phyloP scores from a whole-genome alignment of 148 eudicot genomes.

The Silene conica region DNA sequence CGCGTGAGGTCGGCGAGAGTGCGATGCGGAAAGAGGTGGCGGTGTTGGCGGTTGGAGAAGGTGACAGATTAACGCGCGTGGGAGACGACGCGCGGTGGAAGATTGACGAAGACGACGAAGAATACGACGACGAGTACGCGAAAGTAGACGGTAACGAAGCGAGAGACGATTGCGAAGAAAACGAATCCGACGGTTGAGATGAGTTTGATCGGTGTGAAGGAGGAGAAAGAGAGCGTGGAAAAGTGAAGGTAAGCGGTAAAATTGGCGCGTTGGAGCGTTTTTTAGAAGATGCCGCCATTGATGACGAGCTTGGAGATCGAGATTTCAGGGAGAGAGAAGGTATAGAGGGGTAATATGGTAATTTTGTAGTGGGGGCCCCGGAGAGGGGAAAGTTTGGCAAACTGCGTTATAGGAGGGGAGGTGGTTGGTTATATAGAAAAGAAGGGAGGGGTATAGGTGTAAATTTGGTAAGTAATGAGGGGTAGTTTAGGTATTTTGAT shows the following conservation, averaged over 20 bases:
- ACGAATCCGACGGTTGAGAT: conserved; percentile 26
- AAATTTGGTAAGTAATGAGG: too few relatives aligned
- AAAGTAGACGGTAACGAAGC: conserved; percentile 22
- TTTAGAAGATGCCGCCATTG: conserved; percentile 38
- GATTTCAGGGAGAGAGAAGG: background rate
- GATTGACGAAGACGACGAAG: conserved; percentile 14
- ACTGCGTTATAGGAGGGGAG: conserved; percentile 30
- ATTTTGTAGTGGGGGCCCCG: conserved; percentile 3
- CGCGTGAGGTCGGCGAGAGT: conserved; percentile 20
- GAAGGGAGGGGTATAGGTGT: background rate
- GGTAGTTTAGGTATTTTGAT: background rate
- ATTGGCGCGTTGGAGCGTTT: conserved; percentile 32
- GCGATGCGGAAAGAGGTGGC: conserved; percentile 35
- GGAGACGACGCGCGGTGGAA: conserved; percentile 42
- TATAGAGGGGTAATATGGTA: conserved; percentile 5
- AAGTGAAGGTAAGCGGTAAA: conserved; percentile 28
- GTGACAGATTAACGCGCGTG: conserved; percentile 38
- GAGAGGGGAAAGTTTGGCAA: conserved; percentile 42
- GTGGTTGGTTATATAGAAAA: conserved; percentile 20
- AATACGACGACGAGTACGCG: conserved; percentile 21
- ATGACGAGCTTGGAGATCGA: background rate
- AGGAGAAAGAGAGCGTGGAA: conserved; percentile 29
- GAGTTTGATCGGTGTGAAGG: conserved; percentile 16
- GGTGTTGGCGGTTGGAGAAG: conserved; percentile 23
- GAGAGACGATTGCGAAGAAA: conserved; percentile 5